phyloP scores from a whole-genome alignment of 1,284 basidiomycete genomes.

The Ceratobasidium sp. region DNA sequence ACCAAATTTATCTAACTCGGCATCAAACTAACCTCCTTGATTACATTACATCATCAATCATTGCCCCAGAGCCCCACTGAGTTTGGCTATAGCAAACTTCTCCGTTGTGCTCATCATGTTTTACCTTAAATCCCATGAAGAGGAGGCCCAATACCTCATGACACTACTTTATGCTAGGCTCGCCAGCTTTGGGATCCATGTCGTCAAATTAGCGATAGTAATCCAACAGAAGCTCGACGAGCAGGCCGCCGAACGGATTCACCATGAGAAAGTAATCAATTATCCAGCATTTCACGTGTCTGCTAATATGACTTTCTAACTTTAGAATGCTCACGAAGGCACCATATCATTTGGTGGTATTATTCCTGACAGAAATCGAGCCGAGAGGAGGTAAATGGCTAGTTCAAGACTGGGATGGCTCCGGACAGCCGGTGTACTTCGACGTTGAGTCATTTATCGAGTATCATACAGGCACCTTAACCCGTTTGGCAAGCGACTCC shows the following conservation, averaged over 20 bases:
- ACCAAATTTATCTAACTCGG: too few species aligned
- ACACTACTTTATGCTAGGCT: background rate
- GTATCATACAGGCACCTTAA: background rate
- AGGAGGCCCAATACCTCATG: background rate
- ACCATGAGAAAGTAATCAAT: background rate
- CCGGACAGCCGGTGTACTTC: background rate
- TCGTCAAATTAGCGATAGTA: too few species aligned
- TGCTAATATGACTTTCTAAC: background rate
- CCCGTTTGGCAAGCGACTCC: background rate
- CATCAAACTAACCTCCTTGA: too few species aligned
- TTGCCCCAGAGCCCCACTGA: background rate
- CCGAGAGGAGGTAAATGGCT: constrained; percentile 9
- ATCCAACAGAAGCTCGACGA: background rate
- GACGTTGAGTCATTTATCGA: background rate
- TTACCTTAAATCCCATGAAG: background rate
- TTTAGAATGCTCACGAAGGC: background rate
- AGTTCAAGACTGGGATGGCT: background rate
- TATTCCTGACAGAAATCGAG: constrained; percentile 5
- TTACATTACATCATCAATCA: background rate
- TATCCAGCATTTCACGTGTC: too few species aligned
- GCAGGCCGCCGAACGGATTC: background rate
- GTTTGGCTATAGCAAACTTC: too few species aligned
- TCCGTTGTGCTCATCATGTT: background rate
- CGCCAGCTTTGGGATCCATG: background rate
- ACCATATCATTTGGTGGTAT: background rate